phyloP scores from a whole-genome alignment of 2,329 filamentous ascomycete species.

The Aspergillus nomiae region DNA sequence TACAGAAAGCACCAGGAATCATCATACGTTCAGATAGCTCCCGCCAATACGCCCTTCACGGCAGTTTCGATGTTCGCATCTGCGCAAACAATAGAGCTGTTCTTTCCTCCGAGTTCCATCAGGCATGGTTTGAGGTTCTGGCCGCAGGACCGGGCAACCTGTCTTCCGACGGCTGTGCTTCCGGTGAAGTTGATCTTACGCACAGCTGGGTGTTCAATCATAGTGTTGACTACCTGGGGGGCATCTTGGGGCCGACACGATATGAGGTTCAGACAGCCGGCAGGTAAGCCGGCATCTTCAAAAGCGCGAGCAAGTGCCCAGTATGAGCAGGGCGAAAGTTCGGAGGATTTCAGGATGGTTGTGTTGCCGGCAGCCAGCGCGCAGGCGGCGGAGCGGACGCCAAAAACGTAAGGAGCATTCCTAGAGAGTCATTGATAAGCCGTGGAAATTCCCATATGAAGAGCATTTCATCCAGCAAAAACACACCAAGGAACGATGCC shows the following conservation, averaged over 20 bases:
- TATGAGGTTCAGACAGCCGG: constrained; percentile 74
- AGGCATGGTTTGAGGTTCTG: constrained; percentile 74
- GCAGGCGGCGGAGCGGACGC: constrained; percentile 54
- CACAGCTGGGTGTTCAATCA: constrained; percentile 67
- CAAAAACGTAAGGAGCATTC: constrained; percentile 57
- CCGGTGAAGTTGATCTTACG: constrained; percentile 78
- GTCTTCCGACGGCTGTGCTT: constrained; percentile 67
- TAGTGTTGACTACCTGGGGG: constrained; percentile 63
- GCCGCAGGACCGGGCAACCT: constrained; percentile 68
- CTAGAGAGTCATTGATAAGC: constrained; percentile 27
- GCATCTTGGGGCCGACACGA: constrained; percentile 63
- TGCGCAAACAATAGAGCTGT: constrained; percentile 73
- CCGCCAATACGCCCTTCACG: constrained; percentile 34
- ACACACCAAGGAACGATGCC: constrained; percentile 76
- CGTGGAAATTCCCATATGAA: neutral
- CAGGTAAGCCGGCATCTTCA: constrained; percentile 71
- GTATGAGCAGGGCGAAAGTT: constrained; percentile 64
- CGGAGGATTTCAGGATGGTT: constrained; percentile 69
- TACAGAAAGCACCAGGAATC: neutral
- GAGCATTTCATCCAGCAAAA: neutral
- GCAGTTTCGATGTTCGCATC: constrained; percentile 75
- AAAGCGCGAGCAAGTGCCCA: constrained; percentile 64
- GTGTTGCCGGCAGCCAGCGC: constrained; percentile 74
- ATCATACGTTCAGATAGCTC: constrained; percentile 37
- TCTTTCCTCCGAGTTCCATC: constrained; percentile 81